These are phyloP conservation scores for Yamadazyma membranifaciens DNA, from an alignment of 1,139 yeast genomes.

Conservation along the genomic window DNA sequence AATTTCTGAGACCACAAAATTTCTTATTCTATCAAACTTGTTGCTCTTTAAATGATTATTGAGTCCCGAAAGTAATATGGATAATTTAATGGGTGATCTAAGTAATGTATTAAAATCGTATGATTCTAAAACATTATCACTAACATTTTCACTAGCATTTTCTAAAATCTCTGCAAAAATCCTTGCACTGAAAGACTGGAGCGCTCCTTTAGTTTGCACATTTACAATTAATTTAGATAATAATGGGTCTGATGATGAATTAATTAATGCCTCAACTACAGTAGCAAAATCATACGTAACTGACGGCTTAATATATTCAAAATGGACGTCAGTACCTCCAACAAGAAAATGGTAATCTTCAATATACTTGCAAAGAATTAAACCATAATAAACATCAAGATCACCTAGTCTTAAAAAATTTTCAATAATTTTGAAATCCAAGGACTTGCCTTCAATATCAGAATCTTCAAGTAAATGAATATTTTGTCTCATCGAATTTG, in stretches of 20 bases:
- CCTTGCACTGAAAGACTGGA: constrained; percentile 26
- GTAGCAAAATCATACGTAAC: neutral
- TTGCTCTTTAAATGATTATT: constrained; percentile 29
- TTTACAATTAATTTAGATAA: constrained; percentile 3
- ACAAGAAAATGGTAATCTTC: constrained; percentile 25
- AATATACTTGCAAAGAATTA: constrained; percentile 26
- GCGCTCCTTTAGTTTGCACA: constrained; percentile 10
- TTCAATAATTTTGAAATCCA: constrained; percentile 1
- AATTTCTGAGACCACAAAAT: constrained; percentile 62
- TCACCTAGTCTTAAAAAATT: neutral
- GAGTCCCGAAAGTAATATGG: constrained; percentile 36
- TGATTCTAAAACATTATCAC: constrained; percentile 32
- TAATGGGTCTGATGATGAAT: neutral
- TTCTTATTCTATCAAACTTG: constrained; percentile 53
- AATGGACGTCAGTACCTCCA: constrained; percentile 3
- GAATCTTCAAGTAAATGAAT: constrained; percentile 29
- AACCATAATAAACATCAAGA: constrained; percentile 7
- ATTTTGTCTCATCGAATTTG: constrained; percentile 45
- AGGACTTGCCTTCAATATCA: neutral
- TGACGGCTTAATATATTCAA: constrained; percentile 1
- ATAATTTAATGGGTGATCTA: constrained; percentile 35
- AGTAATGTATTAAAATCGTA: constrained; percentile 30
- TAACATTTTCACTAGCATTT: constrained; percentile 26
- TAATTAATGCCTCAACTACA: neutral
- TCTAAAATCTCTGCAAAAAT: constrained; percentile 22